Base-by-base conservation (phyloP, 768 basidiomycete genomes). In the Kwoniella dendrophila region DNA sequence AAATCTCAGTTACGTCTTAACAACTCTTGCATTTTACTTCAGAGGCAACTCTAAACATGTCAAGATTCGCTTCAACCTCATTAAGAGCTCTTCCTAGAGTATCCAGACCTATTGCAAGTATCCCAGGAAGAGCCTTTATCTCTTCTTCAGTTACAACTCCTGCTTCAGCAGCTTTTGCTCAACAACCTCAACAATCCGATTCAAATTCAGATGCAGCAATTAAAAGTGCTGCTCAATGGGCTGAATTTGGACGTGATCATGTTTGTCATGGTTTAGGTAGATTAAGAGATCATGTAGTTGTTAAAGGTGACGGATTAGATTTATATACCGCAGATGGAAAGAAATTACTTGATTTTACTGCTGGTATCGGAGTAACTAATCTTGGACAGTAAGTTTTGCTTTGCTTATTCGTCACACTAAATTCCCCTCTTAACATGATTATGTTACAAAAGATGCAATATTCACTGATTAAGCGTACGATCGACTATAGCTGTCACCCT, bases 301-400 rank as follows among this genome's bases (percentile, higher is more conserved):
- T 78, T 53, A 73, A 70, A 51, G 78, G 75, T 27, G 62, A 74
- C 68, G 90, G 91, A 14, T 86, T 88, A 1, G 90, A 89, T 67
- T 84, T 91, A 56, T 80, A 81, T 29, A 86, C 88, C 57, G 84
- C 87, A 29, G 87, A 91, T 65, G 92, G 90, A 2, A 82, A 84
- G 60, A 84, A 82, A 70, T 74, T 89, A 73, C 82, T 96, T 51
- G 93, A 96, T 77, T 93, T 94, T 71, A 92, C 89, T 11, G 85
- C 85, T 71, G 92, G 92, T 10, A 94, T 78, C 54, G 71, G 90
- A 29, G 92, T 95, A 1, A 90, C 90, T 1, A 87, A 86, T 77
- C 83, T 94, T 18, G 91, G 90, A 89, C 59, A 66, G 90, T 90
- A 70, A 50, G 79, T 63, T 36, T 36, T 36, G 7, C 34, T 38